A percentile compares a stretch with the other conserved stretches of the same genome.
Conservation (phyloP, 2,329 filamentous ascomycete species). For the Podosphaera fusca region DNA sequence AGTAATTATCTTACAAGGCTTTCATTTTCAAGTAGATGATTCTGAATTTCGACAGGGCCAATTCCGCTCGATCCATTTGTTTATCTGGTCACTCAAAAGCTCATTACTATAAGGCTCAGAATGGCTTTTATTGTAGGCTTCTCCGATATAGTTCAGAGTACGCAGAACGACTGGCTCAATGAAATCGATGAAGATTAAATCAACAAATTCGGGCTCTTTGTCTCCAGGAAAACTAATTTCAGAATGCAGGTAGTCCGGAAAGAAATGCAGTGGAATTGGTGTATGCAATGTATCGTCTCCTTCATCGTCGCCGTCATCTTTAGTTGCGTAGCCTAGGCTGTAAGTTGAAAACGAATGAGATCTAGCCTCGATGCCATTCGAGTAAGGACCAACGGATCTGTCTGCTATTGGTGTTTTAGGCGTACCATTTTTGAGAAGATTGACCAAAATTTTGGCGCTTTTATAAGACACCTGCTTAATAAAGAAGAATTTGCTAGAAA, state of each 20-base stretch:
- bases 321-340: conserved; percentile 55
- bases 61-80: no score
- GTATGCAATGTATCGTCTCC: conserved; percentile 80
- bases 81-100: no score
- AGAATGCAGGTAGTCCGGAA: conserved; percentile 68
- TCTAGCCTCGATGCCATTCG: conserved; percentile 12
- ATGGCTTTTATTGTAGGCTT: no score
- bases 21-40: no score
- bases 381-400: conserved; percentile 5
- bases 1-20: no score
- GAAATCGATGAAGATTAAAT: conserved; percentile 32
- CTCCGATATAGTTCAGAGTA: no score
- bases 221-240: conserved; percentile 34
- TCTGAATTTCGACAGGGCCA: no score
- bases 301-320: conserved; percentile 58
- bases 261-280: conserved; percentile 46
- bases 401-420: not conserved
- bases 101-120: no score
- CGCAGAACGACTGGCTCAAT: no score
- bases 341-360: conserved; percentile 18
- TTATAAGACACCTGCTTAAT: conserved; percentile 62
- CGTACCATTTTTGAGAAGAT: conserved; percentile 26
- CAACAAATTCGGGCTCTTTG: conserved; percentile 44
- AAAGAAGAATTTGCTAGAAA: conserved; percentile 54
- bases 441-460: conserved; percentile 46